Evolutionary conservation across 139 green algal species (phyloP), one percentile per base, ranked within the genome.

Genomic region (Chlamydomonas incerta): DNA sequence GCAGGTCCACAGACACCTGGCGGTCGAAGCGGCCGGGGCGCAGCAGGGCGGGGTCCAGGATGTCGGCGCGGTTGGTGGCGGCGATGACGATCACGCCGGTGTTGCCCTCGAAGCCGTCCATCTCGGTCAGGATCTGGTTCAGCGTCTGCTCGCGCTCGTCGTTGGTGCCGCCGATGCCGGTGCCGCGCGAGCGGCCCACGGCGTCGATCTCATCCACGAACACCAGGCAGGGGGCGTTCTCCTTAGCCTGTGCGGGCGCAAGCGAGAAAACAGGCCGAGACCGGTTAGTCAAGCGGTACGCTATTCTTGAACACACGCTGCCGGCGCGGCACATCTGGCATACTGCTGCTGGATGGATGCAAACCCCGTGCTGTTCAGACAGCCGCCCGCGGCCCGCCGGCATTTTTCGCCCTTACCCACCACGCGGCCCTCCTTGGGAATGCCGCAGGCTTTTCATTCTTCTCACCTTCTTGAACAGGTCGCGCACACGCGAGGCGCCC

Each of bases 181-280:
- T 97, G 57, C 98, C 98, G 74, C 98, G 95, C 77, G 97, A 95
- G 65, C 98, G 93, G 46, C 98, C 98, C 11, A 99, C 98, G 17
- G 98, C 98, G 86, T 99, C 98, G 87, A 99, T 99, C 93, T 99
- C 98, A 93, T 99, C 98, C 52, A 99, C 98, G 93, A 99, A 99
- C 74, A 99, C 92, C 89, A 99, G 98, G 96, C 98, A 99, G 37
- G 98, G 98, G 0, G 98, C 98, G 73, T 94, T 96, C 89, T 96
- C 92, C 92, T 95, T 95, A 72, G 92, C 92, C 72, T 82, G 72
- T n/a, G n/a, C n/a, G n/a, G n/a, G n/a, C n/a, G n/a, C n/a, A n/a
- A n/a, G n/a, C n/a, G n/a, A n/a, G n/a, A n/a, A n/a, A n/a, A n/a
- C n/a, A n/a, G n/a, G n/a, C n/a, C n/a, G n/a, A n/a, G n/a, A n/a